Base-by-base conservation (phyloP, 192 early-diverging fungal genomes). In the Phycomyces blakesleeanus region DNA sequence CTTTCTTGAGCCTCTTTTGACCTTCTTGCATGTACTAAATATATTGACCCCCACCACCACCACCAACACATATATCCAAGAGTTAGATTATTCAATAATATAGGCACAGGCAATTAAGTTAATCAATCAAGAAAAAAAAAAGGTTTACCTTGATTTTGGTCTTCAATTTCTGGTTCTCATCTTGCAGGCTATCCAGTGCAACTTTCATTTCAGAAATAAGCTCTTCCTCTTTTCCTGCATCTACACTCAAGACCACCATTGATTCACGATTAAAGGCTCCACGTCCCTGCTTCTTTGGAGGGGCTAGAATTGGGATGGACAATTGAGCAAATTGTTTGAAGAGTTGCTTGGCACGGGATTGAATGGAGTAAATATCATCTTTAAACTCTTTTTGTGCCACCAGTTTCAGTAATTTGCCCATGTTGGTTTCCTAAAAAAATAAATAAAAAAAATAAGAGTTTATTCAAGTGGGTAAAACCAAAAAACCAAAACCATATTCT, bases 331-430 rank as follows among this genome's bases (percentile, higher is more conserved):
- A 72, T 8, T 41, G 12, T 51, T 61, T 66, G 16, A 66, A 55
- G 15, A 72, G 39, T 3, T 41, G 14, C 20, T 55, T 61, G 16
- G 70, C 50, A 12, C 63, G 51, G 11, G 47, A 15, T 50, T 66
- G 40, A 21, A 72, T 29, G 18, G 27, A 10, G 41, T 26, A 55
- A 9, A 42, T 27, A 54, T 71, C 69, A 9, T 55, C 37, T 47
- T 53, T 59, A 34, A 65, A 64, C 24, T 55, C 22, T 27, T 55
- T 47, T 50, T 66, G 63, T 22, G 58, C 51, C 16, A 71, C 64
- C 50, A 70, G 38, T 40, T 75, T 75, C 27, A 75, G 49, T 8
- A 75, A 27, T 59, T 75, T 75, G 15, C 67, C 67, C 73, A 75
- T 75, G 5, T 65, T 65, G 3, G 67, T 70, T 42, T 75, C 73